Conservation (phyloP, 257 asterid species). For the Ligustrum vulgare region DNA sequence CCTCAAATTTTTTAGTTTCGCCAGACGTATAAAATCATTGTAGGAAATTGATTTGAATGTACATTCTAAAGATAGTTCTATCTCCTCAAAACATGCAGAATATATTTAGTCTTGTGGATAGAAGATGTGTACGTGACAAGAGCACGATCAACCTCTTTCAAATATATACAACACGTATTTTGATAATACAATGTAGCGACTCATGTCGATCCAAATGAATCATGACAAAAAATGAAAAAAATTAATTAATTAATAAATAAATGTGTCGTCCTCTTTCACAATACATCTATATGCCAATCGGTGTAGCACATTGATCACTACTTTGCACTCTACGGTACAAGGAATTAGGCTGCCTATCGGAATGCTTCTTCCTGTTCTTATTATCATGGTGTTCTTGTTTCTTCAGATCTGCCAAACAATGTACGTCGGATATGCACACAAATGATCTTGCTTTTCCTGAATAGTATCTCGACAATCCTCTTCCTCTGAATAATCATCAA, state of each 20-base stretch:
- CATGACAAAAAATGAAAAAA: not conserved
- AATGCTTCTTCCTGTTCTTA: not conserved
- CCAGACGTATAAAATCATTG: too few species aligned
- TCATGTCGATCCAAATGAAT: not conserved
- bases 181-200: not conserved
- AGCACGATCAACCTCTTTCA: not conserved
- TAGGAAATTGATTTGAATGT: constrained; percentile 83
- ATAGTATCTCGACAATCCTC: not conserved
- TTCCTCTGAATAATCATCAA: not conserved
- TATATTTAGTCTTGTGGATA: constrained; percentile 20
- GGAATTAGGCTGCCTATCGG: not conserved
- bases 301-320: not conserved
- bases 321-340: not conserved
- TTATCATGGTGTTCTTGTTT: not conserved
- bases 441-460: not conserved
- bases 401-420: not conserved
- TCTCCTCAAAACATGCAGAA: constrained; percentile 54
- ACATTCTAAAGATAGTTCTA: constrained; percentile 70
- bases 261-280: not conserved
- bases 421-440: not conserved
- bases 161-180: too few species aligned
- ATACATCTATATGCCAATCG: not conserved
- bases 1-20: too few species aligned
- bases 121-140: not conserved
- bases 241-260: not conserved